phyloP scores from a whole-genome alignment of 768 basidiomycete species.

The Lactarius vividus region DNA sequence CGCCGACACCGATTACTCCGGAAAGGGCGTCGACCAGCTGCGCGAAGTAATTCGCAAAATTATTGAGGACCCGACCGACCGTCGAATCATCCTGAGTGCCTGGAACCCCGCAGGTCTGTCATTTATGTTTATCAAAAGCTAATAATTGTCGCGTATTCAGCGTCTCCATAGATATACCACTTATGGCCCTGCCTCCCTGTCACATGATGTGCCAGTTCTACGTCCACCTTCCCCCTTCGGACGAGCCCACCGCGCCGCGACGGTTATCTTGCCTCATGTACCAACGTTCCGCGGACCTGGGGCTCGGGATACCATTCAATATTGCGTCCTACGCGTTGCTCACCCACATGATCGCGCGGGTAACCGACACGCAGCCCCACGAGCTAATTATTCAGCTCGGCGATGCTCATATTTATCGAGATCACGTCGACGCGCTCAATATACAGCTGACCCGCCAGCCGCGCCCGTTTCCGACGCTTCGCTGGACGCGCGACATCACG shows the following conservation, averaged over 20 bases:
- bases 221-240: slow-evolving; percentile 75
- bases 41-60: slow-evolving; percentile 88
- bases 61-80: slow-evolving; percentile 87
- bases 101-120: slow-evolving; percentile 96
- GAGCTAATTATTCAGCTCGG: slow-evolving; percentile 96
- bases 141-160: slow-evolving; percentile 1
- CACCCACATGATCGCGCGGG: slow-evolving; percentile 95
- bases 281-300: slow-evolving; percentile 95
- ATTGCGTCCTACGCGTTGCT: slow-evolving; percentile 98
- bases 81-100: slow-evolving; percentile 90
- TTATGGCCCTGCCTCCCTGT: slow-evolving; percentile 97
- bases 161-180: slow-evolving; percentile 65
- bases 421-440: slow-evolving; percentile 86
- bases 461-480: slow-evolving; percentile 75
- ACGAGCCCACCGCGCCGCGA: slow-evolving; percentile 49
- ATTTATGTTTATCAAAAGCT: not conserved
- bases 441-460: slow-evolving; percentile 79
- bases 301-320: slow-evolving; percentile 98
- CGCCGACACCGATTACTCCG: slow-evolving; percentile 72
- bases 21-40: slow-evolving; percentile 91
- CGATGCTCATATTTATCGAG: slow-evolving; percentile 93
- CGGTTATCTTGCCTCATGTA: slow-evolving; percentile 94
- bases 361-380: slow-evolving; percentile 81
- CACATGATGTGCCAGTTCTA: slow-evolving; percentile 99
- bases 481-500: slow-evolving; percentile 62